These are phyloP conservation scores for Mitragyna speciosa DNA, from an alignment of 257 asterid genomes.

Conservation along the genomic window DNA sequence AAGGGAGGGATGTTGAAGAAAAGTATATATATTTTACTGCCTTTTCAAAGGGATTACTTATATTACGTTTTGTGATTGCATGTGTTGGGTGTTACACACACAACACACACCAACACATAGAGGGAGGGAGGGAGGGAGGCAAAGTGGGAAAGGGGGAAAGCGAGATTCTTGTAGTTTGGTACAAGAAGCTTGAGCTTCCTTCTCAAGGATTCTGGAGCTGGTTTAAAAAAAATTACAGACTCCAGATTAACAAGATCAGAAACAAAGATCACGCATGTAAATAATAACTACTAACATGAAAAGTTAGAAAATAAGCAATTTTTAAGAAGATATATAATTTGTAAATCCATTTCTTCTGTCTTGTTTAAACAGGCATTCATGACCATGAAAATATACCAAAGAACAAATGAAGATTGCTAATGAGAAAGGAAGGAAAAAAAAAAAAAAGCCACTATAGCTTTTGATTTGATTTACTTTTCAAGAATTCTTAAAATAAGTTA, in stretches of 20 bases:
- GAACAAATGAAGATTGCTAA: background rate
- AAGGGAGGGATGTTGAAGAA: background rate
- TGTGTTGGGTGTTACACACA: background rate
- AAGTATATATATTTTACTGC: background rate
- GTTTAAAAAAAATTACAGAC: background rate
- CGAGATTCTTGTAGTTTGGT: background rate
- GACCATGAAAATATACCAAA: background rate
- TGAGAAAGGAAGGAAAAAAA: background rate
- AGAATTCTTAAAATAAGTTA: background rate
- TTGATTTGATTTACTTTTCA: background rate
- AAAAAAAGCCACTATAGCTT: background rate
- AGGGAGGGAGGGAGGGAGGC: background rate
- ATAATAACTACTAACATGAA: background rate
- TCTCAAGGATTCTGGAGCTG: background rate
- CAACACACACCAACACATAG: background rate
- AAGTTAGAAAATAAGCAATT: background rate
- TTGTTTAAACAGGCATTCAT: background rate
- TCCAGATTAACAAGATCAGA: background rate
- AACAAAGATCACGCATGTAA: background rate
- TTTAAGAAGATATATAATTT: background rate
- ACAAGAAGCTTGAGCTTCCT: background rate
- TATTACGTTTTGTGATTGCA: background rate
- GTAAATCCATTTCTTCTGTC: background rate
- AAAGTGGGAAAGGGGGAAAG: background rate
- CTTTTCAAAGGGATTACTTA: background rate